These are phyloP conservation scores for Ogataea pini DNA, from an alignment of 805 yeast species.

Conservation along the genomic window DNA sequence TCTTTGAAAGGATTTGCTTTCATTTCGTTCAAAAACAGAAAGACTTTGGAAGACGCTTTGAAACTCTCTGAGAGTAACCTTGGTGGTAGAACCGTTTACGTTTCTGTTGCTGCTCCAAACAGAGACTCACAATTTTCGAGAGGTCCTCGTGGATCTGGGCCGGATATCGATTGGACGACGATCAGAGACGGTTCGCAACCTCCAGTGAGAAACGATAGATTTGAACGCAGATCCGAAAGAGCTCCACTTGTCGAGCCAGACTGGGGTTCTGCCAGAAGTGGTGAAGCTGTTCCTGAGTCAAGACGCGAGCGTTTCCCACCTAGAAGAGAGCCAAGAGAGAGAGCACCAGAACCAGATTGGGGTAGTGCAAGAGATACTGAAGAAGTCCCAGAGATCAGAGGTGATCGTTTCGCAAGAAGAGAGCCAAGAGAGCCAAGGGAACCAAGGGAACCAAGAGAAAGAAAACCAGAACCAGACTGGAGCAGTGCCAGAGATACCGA, in stretches of 20 bases:
- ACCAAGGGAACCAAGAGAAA: conserved; percentile 41
- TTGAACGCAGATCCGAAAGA: conserved; percentile 26
- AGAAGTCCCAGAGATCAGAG: conserved; percentile 21
- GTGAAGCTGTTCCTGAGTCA: conserved; percentile 24
- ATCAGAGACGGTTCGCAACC: conserved; percentile 40
- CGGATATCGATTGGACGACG: conserved; percentile 61
- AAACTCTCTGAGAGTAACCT: conserved; percentile 44
- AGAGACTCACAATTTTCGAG: conserved; percentile 39
- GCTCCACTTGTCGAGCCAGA: conserved; percentile 45
- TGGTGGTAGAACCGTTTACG: conserved; percentile 51
- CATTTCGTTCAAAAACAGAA: conserved; percentile 49
- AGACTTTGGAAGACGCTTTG: conserved; percentile 52
- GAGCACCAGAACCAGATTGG: conserved; percentile 51
- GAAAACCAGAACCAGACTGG: conserved; percentile 65
- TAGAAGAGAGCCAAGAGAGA: conserved; percentile 32
- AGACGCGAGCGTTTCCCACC: conserved; percentile 30
- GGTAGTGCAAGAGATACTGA: conserved; percentile 42
- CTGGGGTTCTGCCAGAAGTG: conserved; percentile 43
- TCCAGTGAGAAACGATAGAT: conserved; percentile 31
- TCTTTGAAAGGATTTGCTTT: conserved; percentile 62
- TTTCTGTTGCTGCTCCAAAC: conserved; percentile 61
- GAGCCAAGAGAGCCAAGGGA: conserved; percentile 27
- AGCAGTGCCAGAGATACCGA: conserved; percentile 41
- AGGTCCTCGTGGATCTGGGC: conserved; percentile 23
- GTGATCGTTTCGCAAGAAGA: conserved; percentile 27